Evolutionary conservation across 2,329 filamentous ascomycete species (phyloP).

Genomic region (Colletotrichum sp.): DNA sequence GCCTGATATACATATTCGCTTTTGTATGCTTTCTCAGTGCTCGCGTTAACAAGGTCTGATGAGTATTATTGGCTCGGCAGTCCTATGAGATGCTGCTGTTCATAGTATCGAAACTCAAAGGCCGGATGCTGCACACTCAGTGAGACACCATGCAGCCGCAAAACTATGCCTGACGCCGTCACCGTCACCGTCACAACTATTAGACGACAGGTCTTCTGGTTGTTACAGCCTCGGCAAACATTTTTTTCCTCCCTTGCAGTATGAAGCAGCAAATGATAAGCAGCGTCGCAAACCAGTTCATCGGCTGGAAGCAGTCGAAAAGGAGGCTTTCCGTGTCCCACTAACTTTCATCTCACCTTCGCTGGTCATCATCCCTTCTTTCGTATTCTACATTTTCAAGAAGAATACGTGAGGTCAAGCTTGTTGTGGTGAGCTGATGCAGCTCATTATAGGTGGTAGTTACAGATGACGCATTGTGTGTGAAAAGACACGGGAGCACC

Average conservation of each 20-base stretch:
- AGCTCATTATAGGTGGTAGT: neutral
- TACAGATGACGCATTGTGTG: too few species aligned
- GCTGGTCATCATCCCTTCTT: fast-evolving
- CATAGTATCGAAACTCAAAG: neutral
- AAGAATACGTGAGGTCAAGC: neutral
- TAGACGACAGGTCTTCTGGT: neutral
- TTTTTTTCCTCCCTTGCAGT: fast-evolving
- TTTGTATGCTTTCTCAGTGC: neutral
- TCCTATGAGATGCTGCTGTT: neutral
- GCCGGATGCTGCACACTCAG: too few species aligned
- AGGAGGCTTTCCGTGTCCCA: fast-evolving
- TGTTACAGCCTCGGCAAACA: neutral
- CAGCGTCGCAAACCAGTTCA: neutral
- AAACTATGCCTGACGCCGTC: neutral
- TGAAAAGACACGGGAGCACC: fast-evolving
- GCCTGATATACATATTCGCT: neutral
- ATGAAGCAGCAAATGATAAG: neutral
- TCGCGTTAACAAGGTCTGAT: neutral
- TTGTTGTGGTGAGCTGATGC: neutral
- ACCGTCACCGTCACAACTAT: too few species aligned
- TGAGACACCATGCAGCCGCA: neutral
- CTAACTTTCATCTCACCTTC: neutral
- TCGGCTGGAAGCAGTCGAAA: neutral
- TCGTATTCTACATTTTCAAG: neutral
- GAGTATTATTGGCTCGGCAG: neutral